phyloP scores from a whole-genome alignment of 108 stramenopile genomes.

The Pseudonitzschia multiseries region DNA sequence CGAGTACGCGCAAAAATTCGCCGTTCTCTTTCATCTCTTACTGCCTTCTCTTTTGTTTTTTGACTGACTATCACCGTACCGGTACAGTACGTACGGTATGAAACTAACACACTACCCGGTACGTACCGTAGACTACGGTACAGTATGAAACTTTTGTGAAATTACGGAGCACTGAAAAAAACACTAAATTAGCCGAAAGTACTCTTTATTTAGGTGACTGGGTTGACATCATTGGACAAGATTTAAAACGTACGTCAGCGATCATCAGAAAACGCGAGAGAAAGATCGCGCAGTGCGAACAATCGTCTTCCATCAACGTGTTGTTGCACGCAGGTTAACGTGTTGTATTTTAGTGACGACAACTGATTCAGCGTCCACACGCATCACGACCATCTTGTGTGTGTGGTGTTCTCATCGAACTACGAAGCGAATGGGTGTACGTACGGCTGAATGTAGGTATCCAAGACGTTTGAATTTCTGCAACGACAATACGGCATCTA shows the following conservation, averaged over 20 bases:
- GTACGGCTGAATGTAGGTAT: neutral
- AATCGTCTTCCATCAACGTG: neutral
- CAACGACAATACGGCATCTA: neutral
- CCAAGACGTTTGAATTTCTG: neutral
- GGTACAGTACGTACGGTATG: too few species aligned
- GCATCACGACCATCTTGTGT: neutral
- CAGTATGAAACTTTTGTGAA: neutral
- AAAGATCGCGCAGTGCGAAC: neutral
- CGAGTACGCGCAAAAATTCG: too few species aligned
- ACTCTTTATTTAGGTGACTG: neutral
- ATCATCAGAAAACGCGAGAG: neutral
- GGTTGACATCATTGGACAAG: neutral
- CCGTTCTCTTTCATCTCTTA: too few species aligned
- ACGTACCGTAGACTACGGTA: too few species aligned
- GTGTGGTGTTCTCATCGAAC: constrained; percentile 7
- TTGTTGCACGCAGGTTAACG: neutral
- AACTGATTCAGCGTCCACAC: constrained; percentile 6
- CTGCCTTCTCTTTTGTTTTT: too few species aligned
- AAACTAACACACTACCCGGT: too few species aligned
- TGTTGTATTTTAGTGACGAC: constrained; percentile 4
- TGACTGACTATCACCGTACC: too few species aligned
- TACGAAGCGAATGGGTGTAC: neutral
- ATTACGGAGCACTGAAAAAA: neutral
- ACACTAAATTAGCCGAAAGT: too few species aligned
- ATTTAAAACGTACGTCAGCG: constrained; percentile 4